Evolutionary conservation across 2,329 filamentous ascomycete species (phyloP).

Genomic region (Phaeosphaeria sp.): DNA sequence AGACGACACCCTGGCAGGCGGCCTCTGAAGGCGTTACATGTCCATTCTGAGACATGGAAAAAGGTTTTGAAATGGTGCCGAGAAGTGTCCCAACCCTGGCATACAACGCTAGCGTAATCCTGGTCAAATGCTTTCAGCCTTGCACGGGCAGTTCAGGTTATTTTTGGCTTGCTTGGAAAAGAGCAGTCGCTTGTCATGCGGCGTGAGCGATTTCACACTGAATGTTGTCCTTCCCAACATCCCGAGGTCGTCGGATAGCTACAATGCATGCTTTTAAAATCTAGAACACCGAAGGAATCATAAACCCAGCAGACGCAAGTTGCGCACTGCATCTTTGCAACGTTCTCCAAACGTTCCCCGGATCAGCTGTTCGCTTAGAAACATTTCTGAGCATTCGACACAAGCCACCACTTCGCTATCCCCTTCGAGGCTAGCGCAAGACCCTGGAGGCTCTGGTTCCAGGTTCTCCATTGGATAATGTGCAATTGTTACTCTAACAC

Average conservation of each 20-base stretch:
- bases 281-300: neutral
- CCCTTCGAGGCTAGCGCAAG: conserved; percentile 7
- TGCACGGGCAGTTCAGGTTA: too few species aligned
- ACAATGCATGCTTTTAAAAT: neutral
- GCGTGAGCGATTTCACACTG: too few species aligned
- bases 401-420: conserved; percentile 3
- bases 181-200: too few species aligned
- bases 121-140: too few species aligned
- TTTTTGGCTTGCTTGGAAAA: too few species aligned
- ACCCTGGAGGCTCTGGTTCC: conserved; percentile 5
- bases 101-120: neutral
- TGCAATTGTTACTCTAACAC: conserved; percentile 4
- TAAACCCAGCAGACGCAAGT: neutral
- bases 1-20: neutral
- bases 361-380: conserved; percentile 1
- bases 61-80: neutral
- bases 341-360: neutral
- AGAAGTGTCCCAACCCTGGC: neutral
- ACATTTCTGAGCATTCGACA: conserved; percentile 12
- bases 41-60: neutral
- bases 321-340: neutral
- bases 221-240: too few species aligned
- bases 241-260: too few species aligned
- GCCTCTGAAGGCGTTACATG: neutral
- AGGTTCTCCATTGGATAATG: conserved; percentile 6